phyloP scores from a whole-genome alignment of 371 early-diverging fungal genomes.

The Rhizopus microsporus region DNA sequence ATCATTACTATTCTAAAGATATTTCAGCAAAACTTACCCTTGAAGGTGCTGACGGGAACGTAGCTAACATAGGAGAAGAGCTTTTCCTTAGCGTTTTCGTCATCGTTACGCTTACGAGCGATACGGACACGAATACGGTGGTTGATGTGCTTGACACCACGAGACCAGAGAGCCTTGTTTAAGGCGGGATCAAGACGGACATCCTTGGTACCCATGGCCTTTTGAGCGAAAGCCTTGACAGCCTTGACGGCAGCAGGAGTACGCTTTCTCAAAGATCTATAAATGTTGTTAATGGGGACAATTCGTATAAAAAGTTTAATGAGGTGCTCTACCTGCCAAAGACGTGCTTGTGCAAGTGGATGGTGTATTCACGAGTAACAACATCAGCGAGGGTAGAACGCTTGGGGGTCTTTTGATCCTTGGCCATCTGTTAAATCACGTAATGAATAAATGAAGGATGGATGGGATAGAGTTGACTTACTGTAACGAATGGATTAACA shows the following conservation, averaged over 20 bases:
- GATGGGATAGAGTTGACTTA: conserved; percentile 3
- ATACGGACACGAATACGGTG: conserved; percentile 92
- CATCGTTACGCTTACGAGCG: conserved; percentile 90
- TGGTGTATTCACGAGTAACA: conserved; percentile 92
- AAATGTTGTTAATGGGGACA: not conserved
- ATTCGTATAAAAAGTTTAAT: too few species aligned
- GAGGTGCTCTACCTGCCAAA: conserved; percentile 42
- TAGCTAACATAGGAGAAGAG: not conserved
- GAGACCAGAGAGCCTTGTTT: conserved; percentile 83
- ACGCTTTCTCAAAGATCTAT: conserved; percentile 91
- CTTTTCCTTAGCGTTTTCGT: conserved; percentile 66
- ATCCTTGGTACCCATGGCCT: conserved; percentile 87
- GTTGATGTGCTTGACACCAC: conserved; percentile 87
- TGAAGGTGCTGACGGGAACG: not conserved
- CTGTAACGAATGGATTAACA: conserved; percentile 7
- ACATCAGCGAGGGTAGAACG: conserved; percentile 64
- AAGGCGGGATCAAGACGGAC: conserved; percentile 76
- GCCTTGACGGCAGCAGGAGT: conserved; percentile 92
- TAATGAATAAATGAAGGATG: conserved; percentile 31
- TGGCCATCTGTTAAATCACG: conserved; percentile 19
- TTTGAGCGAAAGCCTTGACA: conserved; percentile 81
- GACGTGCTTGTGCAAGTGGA: conserved; percentile 91
- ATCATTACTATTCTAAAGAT: not conserved
- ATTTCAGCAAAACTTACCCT: not conserved
- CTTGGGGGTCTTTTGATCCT: conserved; percentile 35